Evolutionary conservation across 441 rosid species (phyloP), one percentile per base, ranked within the genome.

Genomic region (Croton laevigatus): DNA sequence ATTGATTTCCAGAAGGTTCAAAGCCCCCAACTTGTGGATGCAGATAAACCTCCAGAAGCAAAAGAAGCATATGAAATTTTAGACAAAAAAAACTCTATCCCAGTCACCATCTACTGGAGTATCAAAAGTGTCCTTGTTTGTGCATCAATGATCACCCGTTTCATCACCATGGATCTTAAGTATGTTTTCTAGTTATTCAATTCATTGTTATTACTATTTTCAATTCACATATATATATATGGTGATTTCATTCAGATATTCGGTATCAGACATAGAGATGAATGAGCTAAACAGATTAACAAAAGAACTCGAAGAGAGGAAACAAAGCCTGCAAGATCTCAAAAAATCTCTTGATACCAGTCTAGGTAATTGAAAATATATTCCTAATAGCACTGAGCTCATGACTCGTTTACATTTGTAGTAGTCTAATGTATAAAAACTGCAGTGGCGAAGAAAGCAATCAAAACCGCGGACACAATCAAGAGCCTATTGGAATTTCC

Each of bases 101-200:
- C 88, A n/a, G 45, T 59, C 60, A 81, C 88, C 36, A 86, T 91
- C 58, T 84, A 86, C 59, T 88, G 88, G 93, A 83, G 88, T 51
- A 81, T 88, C 75, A 80, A 86, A 69, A 75, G 84, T 66, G 76
- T 82, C 12, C 75, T 88, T 76, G 89, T 86, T 61, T 86, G 89
- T 72, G 82, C 88, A 27, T 75, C 84, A 59, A 89, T 85, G 79
- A 80, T 91, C 54, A 73, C 77, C 20, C 76, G 82, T 75, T 79
- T 88, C 59, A 79, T 87, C 66, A 72, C 84, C 66, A 71, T 84
- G 76, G 85, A 89, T 16, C 79, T 76, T 16, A 84, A 87, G 96
- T 90, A 76, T 7, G 80, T 68, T 40, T 46, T 61, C 12, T 20
- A 13, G 19, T 27, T 16, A n/a, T 59, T 45, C 2, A 13, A 49